Conservation (phyloP, 805 yeast species). For the Phaffomyces opuntiae region DNA sequence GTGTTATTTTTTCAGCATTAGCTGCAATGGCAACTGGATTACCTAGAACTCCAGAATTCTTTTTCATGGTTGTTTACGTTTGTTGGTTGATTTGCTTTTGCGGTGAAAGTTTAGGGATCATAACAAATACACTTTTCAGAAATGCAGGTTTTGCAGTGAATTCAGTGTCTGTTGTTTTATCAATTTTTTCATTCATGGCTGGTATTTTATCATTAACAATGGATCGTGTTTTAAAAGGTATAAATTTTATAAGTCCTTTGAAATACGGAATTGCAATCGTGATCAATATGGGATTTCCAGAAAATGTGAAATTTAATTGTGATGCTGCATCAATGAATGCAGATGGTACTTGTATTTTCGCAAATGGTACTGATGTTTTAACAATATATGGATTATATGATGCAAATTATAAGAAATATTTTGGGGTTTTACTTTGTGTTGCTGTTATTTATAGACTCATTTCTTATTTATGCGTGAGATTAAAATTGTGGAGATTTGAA, state of each 20-base stretch:
- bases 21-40: slow-evolving; percentile 67
- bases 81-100: slow-evolving; percentile 52
- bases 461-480: slow-evolving; percentile 24
- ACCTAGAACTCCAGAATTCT: slow-evolving; percentile 60
- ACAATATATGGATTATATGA: slow-evolving; percentile 33
- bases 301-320: slow-evolving; percentile 46
- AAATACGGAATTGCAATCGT: slow-evolving; percentile 56
- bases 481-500: slow-evolving; percentile 17
- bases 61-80: slow-evolving; percentile 54
- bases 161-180: slow-evolving; percentile 55
- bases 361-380: slow-evolving; percentile 50
- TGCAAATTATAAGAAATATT: slow-evolving; percentile 27
- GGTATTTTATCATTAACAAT: slow-evolving; percentile 78
- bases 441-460: slow-evolving; percentile 35
- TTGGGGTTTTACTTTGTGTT: slow-evolving; percentile 33
- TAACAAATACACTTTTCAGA: slow-evolving; percentile 63
- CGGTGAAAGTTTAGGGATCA: slow-evolving; percentile 82
- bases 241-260: slow-evolving; percentile 73
- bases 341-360: slow-evolving; percentile 40
- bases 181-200: slow-evolving; percentile 75
- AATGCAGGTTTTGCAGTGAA: slow-evolving; percentile 81
- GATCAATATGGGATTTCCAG: slow-evolving; percentile 47
- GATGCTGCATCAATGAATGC: slow-evolving; percentile 22
- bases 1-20: slow-evolving; percentile 52
- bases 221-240: slow-evolving; percentile 59